Evolutionary conservation across 192 early-diverging fungal species (phyloP), one percentile per base, ranked within the genome.

Genomic region (Oehlia diaphana): DNA sequence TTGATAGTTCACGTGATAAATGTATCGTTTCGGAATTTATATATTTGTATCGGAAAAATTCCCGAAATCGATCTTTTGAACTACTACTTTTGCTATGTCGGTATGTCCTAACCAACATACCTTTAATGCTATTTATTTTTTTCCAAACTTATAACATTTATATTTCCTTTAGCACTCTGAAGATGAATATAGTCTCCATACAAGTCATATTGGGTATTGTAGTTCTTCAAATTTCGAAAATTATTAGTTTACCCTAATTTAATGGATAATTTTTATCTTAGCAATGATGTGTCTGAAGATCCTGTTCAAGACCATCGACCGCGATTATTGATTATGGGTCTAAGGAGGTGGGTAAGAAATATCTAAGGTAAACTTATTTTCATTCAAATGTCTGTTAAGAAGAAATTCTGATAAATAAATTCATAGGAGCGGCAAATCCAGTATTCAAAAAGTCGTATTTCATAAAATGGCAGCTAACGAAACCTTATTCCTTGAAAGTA

Each of bases 391-490:
- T 21, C 4, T 0, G 14, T n/a, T 19, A 58, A 21, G 19, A 58
- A 69, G 8, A 37, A 37, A 39, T 39, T 37, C 19, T 35, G 10
- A 33, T 14, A 33, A 37, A 44, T 1, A 31, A 26, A 21, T 23
- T 47, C 44, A 28, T 74, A 95, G 92, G 82, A 92, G 93, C 80
- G 95, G 95, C 39, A 96, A 96, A 82, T 93, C 92, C 14, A 92
- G 90, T 81, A 96, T 96, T 78, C 90, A 94, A 75, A 86, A 88
- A 42, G 94, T 95, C 9, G 95, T 96, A 1, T 96, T 96, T 84
- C 90, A 93, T 67, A 95, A 96, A 73, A 93, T 96, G 91, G 88
- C 92, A 19, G 92, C 95, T 4, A 94, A 93, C 74, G 95, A 96
- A 74, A 96, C 95, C 0, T 84, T 96, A 28, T 96, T 92, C 81